These are phyloP conservation scores for Colletotrichum cordylinicola DNA, from an alignment of 2,329 filamentous ascomycete genomes.

Conservation along the genomic window DNA sequence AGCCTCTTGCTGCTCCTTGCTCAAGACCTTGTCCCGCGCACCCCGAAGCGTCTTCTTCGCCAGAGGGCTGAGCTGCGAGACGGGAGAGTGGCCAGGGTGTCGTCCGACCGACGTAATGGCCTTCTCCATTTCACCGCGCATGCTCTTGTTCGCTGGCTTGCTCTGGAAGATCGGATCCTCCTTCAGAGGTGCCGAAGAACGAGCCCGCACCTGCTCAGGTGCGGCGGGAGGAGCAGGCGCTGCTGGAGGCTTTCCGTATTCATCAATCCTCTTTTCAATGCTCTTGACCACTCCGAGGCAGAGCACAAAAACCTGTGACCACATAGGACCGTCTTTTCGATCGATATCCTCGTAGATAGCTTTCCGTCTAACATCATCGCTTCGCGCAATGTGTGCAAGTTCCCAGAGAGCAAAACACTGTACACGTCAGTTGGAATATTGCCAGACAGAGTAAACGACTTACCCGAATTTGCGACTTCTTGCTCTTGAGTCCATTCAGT, in stretches of 20 bases:
- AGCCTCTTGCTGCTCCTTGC: conserved; percentile 60
- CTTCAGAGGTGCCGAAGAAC: conserved; percentile 45
- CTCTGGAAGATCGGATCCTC: conserved; percentile 52
- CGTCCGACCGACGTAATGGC: conserved; percentile 47
- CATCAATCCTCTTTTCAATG: conserved; percentile 71
- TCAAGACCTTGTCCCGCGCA: conserved; percentile 53
- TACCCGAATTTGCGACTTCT: conserved; percentile 78
- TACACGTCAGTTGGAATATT: not conserved
- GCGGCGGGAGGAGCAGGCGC: conserved; percentile 36
- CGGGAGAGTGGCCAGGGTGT: conserved; percentile 54
- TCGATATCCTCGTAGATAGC: conserved; percentile 89
- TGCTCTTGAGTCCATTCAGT: conserved; percentile 81
- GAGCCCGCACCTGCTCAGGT: conserved; percentile 35
- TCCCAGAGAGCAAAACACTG: conserved; percentile 86
- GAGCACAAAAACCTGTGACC: conserved; percentile 76
- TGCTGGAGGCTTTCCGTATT: conserved; percentile 55
- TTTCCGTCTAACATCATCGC: conserved; percentile 77
- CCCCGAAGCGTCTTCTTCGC: conserved; percentile 55
- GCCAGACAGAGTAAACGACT: conserved; percentile 25
- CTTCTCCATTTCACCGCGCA: conserved; percentile 51
- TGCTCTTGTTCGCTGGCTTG: conserved; percentile 38
- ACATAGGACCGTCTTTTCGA: conserved; percentile 78
- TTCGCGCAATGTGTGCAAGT: conserved; percentile 77
- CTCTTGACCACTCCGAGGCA: conserved; percentile 74
- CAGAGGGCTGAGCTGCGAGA: conserved; percentile 54